Conservation (phyloP, 202 grass and related monocot genomes). For the Zoysia matrella region DNA sequence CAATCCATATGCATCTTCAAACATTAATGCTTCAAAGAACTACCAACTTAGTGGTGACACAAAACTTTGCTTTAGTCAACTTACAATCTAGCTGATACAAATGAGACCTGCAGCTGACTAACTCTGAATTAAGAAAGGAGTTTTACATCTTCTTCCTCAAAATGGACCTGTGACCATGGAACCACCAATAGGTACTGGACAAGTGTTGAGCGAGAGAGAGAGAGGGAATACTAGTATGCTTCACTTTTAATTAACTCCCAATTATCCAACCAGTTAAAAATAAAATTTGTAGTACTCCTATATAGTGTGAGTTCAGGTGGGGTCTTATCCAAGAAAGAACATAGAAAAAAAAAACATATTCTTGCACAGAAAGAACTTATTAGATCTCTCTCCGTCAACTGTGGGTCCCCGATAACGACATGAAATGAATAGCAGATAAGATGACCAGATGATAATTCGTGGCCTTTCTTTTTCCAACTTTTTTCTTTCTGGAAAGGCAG, state of each 20-base stretch:
- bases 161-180: constrained; percentile 8
- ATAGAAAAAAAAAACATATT: constrained; percentile 34
- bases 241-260: too few species aligned
- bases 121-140: constrained; percentile 5
- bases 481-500: constrained; percentile 31
- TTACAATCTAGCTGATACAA: neutral
- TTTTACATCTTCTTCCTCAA: neutral
- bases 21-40: constrained; percentile 20
- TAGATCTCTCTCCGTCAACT: constrained; percentile 14
- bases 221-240: too few species aligned
- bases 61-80: constrained; percentile 9
- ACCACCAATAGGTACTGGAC: neutral
- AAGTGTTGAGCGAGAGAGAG: neutral
- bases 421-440: constrained; percentile 30
- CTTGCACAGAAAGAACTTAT: constrained; percentile 34
- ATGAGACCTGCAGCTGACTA: neutral
- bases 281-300: too few species aligned
- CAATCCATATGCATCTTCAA: neutral
- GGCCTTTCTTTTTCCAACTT: constrained; percentile 42
- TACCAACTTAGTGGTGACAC: neutral
- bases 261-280: too few species aligned
- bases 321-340: constrained; percentile 43
- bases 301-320: neutral
- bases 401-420: constrained; percentile 38
- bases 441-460: constrained; percentile 28